Evolutionary conservation across 202 grass and related monocot genomes (phyloP), one percentile per base, ranked within the genome.

Genomic region (Hordeum pubiflorum): DNA sequence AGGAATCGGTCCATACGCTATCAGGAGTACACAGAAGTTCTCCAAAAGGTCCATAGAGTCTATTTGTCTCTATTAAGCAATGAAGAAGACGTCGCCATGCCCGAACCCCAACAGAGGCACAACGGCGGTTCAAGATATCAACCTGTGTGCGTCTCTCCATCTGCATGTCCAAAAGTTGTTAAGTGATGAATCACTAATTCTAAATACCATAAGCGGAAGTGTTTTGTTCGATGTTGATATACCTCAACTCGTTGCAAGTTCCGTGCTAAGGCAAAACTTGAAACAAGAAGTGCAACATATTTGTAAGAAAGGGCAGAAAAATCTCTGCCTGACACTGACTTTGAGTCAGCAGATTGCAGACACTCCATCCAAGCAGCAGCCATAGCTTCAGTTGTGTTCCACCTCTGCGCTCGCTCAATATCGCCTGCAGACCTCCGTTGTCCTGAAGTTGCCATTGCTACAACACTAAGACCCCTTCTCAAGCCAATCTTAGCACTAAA

Each of bases 361-460:
- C 92, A 94, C 69, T 94, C 92, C 77, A 84, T 88, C 92, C 92
- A 94, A 58, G 92, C 92, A 79, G 89, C 89, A 78, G 84, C 84
- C 92, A 94, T 94, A 61, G 92, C 92, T 83, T 94, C 92, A 82
- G 87, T 80, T 55, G 88, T 80, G 80, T 91, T 94, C 89, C 92
- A 94, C 79, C 92, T 91, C 81, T 87, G 89, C 46, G 87, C 89
- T 59, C 89, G 87, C 81, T 91, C 92, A 75, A 87, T 79, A 91
- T 94, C 92, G 69, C 81, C 81, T 69, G 55, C 78, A 80, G 86
- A 82, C 71, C 92, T 91, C 84, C 92, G 89, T 82, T 91, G 92
- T 58, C 81, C 92, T 75, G 92, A 94, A 52, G 92, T 94, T 76
- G 92, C 92, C 92, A 94, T 94, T 69, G 92, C 92, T 27, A 94